Conservation (phyloP, 768 basidiomycete species). For the Leucosporidium scottii region DNA sequence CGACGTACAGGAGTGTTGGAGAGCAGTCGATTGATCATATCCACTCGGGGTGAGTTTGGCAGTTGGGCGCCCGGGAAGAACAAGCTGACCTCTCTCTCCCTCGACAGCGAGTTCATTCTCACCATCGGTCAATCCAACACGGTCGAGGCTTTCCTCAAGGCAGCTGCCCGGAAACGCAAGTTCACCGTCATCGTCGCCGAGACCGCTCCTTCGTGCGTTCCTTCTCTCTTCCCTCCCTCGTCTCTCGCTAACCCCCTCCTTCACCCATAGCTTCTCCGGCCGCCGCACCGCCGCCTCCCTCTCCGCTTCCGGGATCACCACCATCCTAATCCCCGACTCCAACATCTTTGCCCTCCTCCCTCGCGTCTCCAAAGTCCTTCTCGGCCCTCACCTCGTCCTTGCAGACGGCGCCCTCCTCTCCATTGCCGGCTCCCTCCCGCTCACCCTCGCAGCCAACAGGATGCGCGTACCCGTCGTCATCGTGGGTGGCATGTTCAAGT, state of each 20-base stretch:
- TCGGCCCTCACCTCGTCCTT: constrained; percentile 90
- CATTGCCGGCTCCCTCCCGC: constrained; percentile 58
- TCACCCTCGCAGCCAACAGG: constrained; percentile 67
- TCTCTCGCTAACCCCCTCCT: background rate
- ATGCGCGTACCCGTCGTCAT: constrained; percentile 69
- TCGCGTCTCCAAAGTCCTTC: constrained; percentile 89
- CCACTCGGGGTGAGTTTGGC: constrained; percentile 77
- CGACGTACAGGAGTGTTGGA: constrained; percentile 87
- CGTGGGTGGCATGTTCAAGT: constrained; percentile 90
- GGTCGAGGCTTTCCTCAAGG: constrained; percentile 85
- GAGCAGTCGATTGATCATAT: constrained; percentile 93
- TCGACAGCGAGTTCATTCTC: constrained; percentile 77
- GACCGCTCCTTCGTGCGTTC: constrained; percentile 78
- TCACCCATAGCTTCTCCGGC: constrained; percentile 61
- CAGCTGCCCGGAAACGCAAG: constrained; percentile 80
- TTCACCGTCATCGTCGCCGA: constrained; percentile 95
- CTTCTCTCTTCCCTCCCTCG: background rate
- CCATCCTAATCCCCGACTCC: constrained; percentile 94
- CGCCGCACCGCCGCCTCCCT: constrained; percentile 75
- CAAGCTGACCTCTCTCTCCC: background rate
- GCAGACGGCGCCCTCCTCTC: constrained; percentile 96
- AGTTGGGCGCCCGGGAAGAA: background rate
- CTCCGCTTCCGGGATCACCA: constrained; percentile 74
- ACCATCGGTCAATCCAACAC: constrained; percentile 92
- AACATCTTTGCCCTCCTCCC: constrained; percentile 95